Conservation (phyloP, 2,329 filamentous ascomycete genomes). For the Podosphaera leucotricha region DNA sequence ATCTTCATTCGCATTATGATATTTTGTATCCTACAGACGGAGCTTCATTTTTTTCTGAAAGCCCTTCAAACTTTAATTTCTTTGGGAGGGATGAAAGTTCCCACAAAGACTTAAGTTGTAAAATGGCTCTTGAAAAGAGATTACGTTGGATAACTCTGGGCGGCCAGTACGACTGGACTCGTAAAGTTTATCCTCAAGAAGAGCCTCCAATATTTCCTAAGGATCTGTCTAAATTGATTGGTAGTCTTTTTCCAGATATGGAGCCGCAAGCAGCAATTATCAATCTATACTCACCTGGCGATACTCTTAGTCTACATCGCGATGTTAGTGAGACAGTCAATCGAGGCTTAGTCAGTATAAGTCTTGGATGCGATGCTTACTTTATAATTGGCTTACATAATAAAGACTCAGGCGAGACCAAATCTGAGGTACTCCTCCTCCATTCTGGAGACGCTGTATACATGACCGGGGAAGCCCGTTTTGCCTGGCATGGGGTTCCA, state of each 20-base stretch:
- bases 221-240: constrained; percentile 46
- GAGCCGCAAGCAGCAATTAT: constrained; percentile 74
- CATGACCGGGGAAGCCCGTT: constrained; percentile 62
- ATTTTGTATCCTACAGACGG: constrained; percentile 31
- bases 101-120: constrained; percentile 51
- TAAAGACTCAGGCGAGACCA: constrained; percentile 12
- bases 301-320: constrained; percentile 78
- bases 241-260: constrained; percentile 51
- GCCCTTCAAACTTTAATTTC: constrained; percentile 29
- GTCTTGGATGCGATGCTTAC: constrained; percentile 70
- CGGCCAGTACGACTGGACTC: constrained; percentile 91
- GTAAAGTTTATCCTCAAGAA: constrained; percentile 53
- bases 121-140: constrained; percentile 51
- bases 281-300: constrained; percentile 76
- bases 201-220: constrained; percentile 46
- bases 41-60: constrained; percentile 30
- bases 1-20: constrained; percentile 65
- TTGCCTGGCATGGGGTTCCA: constrained; percentile 89
- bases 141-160: constrained; percentile 88
- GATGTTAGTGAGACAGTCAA: constrained; percentile 77
- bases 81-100: constrained; percentile 43
- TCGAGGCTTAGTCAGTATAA: constrained; percentile 60
- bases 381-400: constrained; percentile 52
- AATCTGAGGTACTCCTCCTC: constrained; percentile 38
- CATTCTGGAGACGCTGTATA: constrained; percentile 74